Evolutionary conservation across 2,329 filamentous ascomycete genomes (phyloP).

Genomic region (Sarocladium brachiariae): DNA sequence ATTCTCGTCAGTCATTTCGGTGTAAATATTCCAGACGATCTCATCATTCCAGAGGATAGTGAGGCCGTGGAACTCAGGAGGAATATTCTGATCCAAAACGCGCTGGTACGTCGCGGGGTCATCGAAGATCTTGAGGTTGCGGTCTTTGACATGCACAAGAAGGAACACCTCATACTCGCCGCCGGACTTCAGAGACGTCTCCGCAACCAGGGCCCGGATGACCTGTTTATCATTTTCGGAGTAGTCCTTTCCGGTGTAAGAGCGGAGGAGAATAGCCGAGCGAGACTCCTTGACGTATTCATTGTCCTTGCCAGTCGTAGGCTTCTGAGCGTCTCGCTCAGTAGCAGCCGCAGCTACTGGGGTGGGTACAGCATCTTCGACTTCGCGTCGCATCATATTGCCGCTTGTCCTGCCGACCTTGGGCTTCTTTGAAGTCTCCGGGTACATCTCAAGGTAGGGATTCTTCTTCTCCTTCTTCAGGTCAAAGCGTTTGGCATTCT

Average conservation of each 20-base stretch:
- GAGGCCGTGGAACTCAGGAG: slow-evolving; percentile 63
- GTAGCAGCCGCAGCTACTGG: slow-evolving; percentile 11
- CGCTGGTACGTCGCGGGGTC: slow-evolving; percentile 51
- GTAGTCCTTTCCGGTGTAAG: slow-evolving; percentile 69
- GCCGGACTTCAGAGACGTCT: slow-evolving; percentile 67
- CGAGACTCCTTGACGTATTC: slow-evolving; percentile 37
- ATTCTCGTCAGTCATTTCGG: slow-evolving; percentile 58
- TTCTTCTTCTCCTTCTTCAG: slow-evolving; percentile 34
- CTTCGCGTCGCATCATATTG: slow-evolving; percentile 3
- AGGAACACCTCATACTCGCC: slow-evolving; percentile 77
- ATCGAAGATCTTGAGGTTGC: slow-evolving; percentile 50
- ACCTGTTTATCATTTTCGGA: slow-evolving; percentile 73
- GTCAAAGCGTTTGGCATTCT: slow-evolving; percentile 60
- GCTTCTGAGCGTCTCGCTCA: not conserved
- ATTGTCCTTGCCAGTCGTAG: slow-evolving; percentile 9
- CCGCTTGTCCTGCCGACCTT: slow-evolving; percentile 12
- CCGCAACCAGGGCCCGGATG: slow-evolving; percentile 71
- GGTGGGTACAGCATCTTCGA: slow-evolving; percentile 9
- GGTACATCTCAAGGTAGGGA: slow-evolving; percentile 35
- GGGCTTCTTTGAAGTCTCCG: slow-evolving; percentile 22
- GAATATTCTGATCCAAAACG: slow-evolving; percentile 56
- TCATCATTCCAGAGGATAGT: slow-evolving; percentile 68
- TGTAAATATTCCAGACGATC: slow-evolving; percentile 72
- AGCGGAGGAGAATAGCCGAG: slow-evolving; percentile 69
- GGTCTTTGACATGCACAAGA: slow-evolving; percentile 70